Evolutionary conservation across 2,329 filamentous ascomycete species (phyloP), one percentile per base, ranked within the genome.

Genomic region (Aspergillus awamori): DNA sequence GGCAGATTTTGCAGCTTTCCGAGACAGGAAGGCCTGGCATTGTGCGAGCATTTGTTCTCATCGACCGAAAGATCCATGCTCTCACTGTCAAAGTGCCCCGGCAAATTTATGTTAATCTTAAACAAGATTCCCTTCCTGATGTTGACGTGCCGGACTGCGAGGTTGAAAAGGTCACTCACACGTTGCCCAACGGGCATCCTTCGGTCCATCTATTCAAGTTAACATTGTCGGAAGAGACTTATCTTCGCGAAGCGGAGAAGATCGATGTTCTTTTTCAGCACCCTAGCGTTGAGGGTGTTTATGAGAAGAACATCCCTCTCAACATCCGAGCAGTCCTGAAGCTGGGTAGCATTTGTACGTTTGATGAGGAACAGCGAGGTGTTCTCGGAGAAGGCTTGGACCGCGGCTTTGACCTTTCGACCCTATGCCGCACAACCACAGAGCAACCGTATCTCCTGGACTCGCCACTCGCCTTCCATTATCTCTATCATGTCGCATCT

Each of bases 121-220:
- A 96, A 77, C 87, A 87, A 67, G 89, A 91, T 60, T 92, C 96
- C 62, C 81, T 98, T 53, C 96, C 95, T 0, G 90, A 97, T 70
- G 90, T 98, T 39, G 90, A 93, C 20, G 87, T 99, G 39, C 86
- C 89, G 8, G 92, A 89, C 1, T 97, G 94, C 72, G 86, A 89
- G 41, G 94, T 95, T 0, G 92, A 99, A 74, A 96, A 97, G 72
- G 92, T 97, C 69, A 95, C 89, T 70, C 90, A 96, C 76, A 96
- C 92, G 3, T 81, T 99, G 7, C 95, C 95, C 0, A 99, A 99
- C 69, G 95, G 95, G 0, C 95, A 98, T 76, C 89, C 92, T 3
- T 98, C 94, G 0, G 90, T 92, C 4, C 92, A 99, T 79, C 83
- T 99, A 4, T 98, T 98, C 84, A 96, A 93, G 79, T 83, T 99